Percentiles rank a stretch among this genome's conserved stretches.
Evolutionary conservation across 2,329 filamentous ascomycete genomes (phyloP).

Genomic region (Ambrosiella xylebori): DNA sequence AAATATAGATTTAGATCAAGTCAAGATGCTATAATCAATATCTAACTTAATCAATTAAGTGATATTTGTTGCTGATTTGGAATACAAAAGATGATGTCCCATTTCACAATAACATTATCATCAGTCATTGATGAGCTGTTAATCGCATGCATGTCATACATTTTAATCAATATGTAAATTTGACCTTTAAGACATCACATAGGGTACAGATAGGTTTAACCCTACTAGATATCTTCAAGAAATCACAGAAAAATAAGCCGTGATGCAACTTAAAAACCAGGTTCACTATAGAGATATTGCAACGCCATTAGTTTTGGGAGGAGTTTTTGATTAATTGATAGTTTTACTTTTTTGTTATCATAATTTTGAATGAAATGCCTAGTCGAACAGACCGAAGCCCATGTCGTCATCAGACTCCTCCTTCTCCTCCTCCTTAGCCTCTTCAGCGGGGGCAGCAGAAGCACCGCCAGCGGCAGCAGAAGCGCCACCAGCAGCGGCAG

Average conservation of each 20-base stretch:
- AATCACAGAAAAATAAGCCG: not conserved
- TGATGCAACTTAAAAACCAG: not conserved
- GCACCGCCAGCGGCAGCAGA: slow-evolving; percentile 51
- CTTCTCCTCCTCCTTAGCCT: slow-evolving; percentile 60
- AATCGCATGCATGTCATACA: too few species aligned
- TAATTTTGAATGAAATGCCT: slow-evolving; percentile 25
- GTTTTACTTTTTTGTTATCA: slow-evolving; percentile 13
- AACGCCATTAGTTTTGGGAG: not conserved
- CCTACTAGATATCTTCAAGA: not conserved
- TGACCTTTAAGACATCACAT: too few species aligned
- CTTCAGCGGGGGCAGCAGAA: slow-evolving; percentile 44
- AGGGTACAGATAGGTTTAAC: not conserved
- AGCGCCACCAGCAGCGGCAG: slow-evolving; percentile 49
- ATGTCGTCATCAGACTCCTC: slow-evolving; percentile 25
- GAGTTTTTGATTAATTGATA: slow-evolving; percentile 9
- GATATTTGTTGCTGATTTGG: too few species aligned
- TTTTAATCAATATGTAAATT: too few species aligned
- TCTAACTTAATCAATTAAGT: too few species aligned
- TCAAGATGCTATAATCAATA: too few species aligned
- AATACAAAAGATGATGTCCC: too few species aligned
- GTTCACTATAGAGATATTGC: not conserved
- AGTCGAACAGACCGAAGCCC: slow-evolving; percentile 56
- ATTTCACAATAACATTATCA: too few species aligned
- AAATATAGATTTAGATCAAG: not conserved
- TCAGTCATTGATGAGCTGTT: too few species aligned